Conservation (phyloP, 805 yeast species). For the Candida nanaspora region DNA sequence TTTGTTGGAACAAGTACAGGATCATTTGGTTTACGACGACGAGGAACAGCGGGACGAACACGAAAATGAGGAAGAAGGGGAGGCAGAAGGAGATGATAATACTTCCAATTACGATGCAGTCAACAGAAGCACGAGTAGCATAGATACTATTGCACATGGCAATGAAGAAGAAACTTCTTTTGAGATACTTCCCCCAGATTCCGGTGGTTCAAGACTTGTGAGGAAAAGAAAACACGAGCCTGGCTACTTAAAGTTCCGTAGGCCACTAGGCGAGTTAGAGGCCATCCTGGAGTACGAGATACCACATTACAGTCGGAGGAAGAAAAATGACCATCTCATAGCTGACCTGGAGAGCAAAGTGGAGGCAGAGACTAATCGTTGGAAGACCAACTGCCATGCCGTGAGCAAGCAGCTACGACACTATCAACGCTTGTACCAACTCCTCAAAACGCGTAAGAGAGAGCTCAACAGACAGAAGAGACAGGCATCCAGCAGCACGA, state of each 20-base stretch:
- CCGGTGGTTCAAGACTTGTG: too few species aligned
- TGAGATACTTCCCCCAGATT: too few species aligned
- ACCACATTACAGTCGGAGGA: not conserved
- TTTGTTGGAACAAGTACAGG: too few species aligned
- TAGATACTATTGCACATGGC: too few species aligned
- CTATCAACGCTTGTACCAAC: not conserved
- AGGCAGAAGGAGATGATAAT: not conserved
- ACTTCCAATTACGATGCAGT: too few species aligned
- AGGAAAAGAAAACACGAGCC: too few species aligned
- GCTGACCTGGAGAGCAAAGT: too few species aligned
- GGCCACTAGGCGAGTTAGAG: not conserved
- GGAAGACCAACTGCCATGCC: not conserved
- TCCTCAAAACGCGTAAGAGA: not conserved
- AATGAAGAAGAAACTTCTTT: too few species aligned
- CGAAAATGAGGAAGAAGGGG: not conserved
- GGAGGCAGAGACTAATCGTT: too few species aligned
- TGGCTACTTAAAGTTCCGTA: not conserved
- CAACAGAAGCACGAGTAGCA: too few species aligned
- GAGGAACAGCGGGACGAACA: not conserved
- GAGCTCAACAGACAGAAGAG: not conserved
- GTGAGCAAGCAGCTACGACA: not conserved
- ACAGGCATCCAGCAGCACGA: too few species aligned
- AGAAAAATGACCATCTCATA: not conserved
- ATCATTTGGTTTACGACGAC: too few species aligned
- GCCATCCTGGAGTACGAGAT: not conserved